A percentile compares a stretch with the other conserved stretches of the same genome.
These are phyloP conservation scores for Sodiomyces alkalinus DNA, from an alignment of 2,329 filamentous ascomycete genomes.

Conservation along the genomic window DNA sequence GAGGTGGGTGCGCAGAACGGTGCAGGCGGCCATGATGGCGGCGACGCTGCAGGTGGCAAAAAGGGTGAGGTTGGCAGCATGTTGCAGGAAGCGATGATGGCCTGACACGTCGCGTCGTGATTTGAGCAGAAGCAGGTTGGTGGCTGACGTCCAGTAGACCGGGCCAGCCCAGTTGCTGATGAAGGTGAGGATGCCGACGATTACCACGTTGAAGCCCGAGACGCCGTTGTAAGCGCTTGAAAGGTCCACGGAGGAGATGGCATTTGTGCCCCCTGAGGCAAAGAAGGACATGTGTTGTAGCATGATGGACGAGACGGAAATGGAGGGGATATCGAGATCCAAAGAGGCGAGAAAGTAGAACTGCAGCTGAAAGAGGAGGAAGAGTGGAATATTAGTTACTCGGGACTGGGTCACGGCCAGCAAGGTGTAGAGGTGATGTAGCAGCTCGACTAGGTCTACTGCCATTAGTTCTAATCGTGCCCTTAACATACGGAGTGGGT, in stretches of 20 bases:
- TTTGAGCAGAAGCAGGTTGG: slow-evolving; percentile 40
- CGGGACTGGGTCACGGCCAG: slow-evolving; percentile 80
- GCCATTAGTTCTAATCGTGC: too few relatives aligned
- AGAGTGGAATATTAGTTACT: slow-evolving; percentile 70
- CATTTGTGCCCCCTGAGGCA: slow-evolving; percentile 77
- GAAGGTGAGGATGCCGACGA: slow-evolving; percentile 75
- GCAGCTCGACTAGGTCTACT: slow-evolving; percentile 23
- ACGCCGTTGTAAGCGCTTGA: slow-evolving; percentile 93
- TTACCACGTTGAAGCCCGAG: slow-evolving; percentile 59
- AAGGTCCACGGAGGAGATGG: slow-evolving; percentile 89
- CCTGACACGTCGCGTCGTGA: slow-evolving; percentile 8
- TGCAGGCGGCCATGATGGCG: slow-evolving; percentile 81
- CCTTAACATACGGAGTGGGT: neutral
- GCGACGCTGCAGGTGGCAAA: slow-evolving; percentile 51
- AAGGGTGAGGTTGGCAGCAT: slow-evolving; percentile 51
- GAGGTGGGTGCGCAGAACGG: slow-evolving; percentile 67
- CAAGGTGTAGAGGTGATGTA: slow-evolving; percentile 60
- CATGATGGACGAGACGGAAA: slow-evolving; percentile 57
- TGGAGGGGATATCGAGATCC: slow-evolving; percentile 36
- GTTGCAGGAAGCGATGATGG: slow-evolving; percentile 19
- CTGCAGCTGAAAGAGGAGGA: slow-evolving; percentile 56
- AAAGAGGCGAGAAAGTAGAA: slow-evolving; percentile 32
- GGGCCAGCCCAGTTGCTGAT: slow-evolving; percentile 82
- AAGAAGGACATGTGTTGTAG: slow-evolving; percentile 79
- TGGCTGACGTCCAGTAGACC: slow-evolving; percentile 69